Evolutionary conservation across 176 grass and related monocot species (phyloP).

Genomic region (Cenchrus americanus): DNA sequence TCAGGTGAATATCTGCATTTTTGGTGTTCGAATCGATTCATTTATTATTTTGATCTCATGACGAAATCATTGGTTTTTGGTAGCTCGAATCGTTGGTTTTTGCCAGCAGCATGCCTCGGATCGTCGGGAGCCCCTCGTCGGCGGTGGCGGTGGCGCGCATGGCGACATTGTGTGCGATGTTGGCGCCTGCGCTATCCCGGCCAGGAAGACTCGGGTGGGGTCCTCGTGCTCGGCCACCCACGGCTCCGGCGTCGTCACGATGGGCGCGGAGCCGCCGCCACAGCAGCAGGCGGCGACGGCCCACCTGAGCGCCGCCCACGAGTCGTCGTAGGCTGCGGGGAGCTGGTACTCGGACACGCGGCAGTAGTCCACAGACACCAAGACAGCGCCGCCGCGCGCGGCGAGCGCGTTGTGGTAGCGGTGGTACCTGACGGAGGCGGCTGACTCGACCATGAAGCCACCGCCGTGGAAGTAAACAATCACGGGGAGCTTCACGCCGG

Average conservation of each 20-base stretch:
- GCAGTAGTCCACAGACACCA: conserved; percentile 67
- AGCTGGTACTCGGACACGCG: conserved; percentile 63
- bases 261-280: too few species aligned
- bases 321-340: conserved; percentile 64
- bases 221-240: conserved; percentile 59
- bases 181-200: conserved; percentile 66
- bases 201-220: conserved; percentile 48
- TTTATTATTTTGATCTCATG: too few species aligned
- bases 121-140: conserved; percentile 7
- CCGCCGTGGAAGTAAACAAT: conserved; percentile 75
- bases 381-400: conserved; percentile 39
- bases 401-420: conserved; percentile 50
- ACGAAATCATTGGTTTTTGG: too few species aligned
- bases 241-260: conserved; percentile 10
- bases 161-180: conserved; percentile 66
- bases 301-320: conserved; percentile 56
- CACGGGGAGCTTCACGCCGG: conserved; percentile 47
- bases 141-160: conserved; percentile 37
- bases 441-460: conserved; percentile 64
- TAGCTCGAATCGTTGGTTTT: too few species aligned
- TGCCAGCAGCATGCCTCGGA: conserved; percentile 45
- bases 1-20: too few species aligned
- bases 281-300: neutral
- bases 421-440: conserved; percentile 51
- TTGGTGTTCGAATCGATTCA: too few species aligned